Evolutionary conservation across 176 grass and related monocot genomes (phyloP).

Genomic region (Olyra latifolia): DNA sequence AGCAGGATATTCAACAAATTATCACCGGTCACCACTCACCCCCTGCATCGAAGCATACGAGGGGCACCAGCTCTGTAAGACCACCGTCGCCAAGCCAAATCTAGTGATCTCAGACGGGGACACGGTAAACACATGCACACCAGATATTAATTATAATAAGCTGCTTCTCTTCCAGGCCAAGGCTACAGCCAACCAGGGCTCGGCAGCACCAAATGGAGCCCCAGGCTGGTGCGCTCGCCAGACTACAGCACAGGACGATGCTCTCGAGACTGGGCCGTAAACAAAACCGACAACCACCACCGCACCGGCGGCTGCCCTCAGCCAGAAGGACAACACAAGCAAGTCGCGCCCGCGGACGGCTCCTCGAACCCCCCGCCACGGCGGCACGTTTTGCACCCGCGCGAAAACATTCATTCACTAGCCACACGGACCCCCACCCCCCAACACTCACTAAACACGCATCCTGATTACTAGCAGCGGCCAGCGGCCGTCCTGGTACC

Average conservation of each 20-base stretch:
- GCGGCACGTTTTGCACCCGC: slow-evolving; percentile 13
- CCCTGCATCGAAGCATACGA: not conserved
- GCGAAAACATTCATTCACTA: not conserved
- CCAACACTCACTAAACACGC: not conserved
- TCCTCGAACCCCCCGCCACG: not conserved
- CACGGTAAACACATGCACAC: not conserved
- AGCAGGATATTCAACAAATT: not conserved
- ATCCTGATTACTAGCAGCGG: slow-evolving; percentile 4
- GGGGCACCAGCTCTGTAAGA: slow-evolving; percentile 10
- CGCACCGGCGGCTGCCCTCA: not conserved
- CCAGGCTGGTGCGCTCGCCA: slow-evolving; percentile 14
- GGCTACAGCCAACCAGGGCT: not conserved
- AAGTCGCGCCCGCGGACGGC: not conserved
- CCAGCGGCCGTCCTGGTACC: slow-evolving; percentile 22
- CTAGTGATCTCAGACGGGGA: not conserved
- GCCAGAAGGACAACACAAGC: not conserved
- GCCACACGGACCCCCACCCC: too few relatives aligned
- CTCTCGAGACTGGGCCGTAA: not conserved
- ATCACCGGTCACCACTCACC: not conserved
- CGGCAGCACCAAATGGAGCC: slow-evolving; percentile 3
- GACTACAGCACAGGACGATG: not conserved
- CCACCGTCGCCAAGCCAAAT: not conserved
- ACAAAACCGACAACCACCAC: not conserved
- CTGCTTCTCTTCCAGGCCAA: not conserved
- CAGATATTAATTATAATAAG: not conserved